These are phyloP conservation scores for Spathaspora sp. DNA, from an alignment of 805 yeast species.

Conservation along the genomic window DNA sequence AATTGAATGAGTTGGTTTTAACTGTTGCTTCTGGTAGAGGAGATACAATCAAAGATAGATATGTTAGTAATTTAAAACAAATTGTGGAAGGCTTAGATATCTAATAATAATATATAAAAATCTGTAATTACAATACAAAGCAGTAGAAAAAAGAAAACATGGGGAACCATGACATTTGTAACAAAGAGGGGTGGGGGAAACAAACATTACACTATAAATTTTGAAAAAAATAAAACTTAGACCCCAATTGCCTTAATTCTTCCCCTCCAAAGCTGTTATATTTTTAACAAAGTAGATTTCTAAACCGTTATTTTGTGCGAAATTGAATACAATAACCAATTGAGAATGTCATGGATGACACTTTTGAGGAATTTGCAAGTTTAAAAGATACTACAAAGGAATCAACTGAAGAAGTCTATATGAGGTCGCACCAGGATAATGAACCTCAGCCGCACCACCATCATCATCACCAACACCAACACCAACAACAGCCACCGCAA, in stretches of 20 bases:
- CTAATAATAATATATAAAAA: slow-evolving; percentile 5
- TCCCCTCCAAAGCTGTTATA: neutral
- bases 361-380: neutral
- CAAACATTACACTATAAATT: neutral
- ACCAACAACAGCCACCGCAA: neutral
- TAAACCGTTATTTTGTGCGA: neutral
- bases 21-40: slow-evolving; percentile 83
- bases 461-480: neutral
- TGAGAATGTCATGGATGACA: slow-evolving; percentile 1
- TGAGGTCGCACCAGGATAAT: neutral
- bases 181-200: neutral
- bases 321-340: neutral
- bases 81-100: slow-evolving; percentile 60
- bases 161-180: neutral
- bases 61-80: slow-evolving; percentile 54
- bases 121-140: no score
- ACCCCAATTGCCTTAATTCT: neutral
- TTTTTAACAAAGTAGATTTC: neutral
- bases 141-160: neutral
- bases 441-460: neutral
- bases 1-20: slow-evolving; percentile 79
- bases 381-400: neutral
- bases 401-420: neutral
- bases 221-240: neutral
- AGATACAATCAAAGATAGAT: slow-evolving; percentile 55